phyloP scores from a whole-genome alignment of 116 monocot species.

The Zostera marina region DNA sequence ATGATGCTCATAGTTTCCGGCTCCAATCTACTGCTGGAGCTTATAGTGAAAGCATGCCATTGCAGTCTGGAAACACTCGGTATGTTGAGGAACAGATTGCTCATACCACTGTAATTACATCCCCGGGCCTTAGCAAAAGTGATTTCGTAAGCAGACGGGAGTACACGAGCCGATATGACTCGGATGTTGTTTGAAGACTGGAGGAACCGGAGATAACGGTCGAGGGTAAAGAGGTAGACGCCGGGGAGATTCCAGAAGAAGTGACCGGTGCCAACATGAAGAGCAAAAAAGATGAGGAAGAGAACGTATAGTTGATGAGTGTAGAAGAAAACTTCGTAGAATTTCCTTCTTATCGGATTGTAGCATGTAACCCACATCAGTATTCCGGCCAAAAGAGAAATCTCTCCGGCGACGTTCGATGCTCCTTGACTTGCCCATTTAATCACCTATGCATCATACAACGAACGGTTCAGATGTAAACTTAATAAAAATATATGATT shows the following conservation, averaged over 20 bases:
- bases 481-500: not conserved
- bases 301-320: slow-evolving; percentile 47
- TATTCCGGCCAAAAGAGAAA: slow-evolving; percentile 40
- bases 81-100: slow-evolving; percentile 15
- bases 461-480: too few relatives aligned
- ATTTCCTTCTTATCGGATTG: slow-evolving; percentile 42
- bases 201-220: slow-evolving; percentile 54
- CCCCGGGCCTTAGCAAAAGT: slow-evolving; percentile 56
- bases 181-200: slow-evolving; percentile 31
- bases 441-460: slow-evolving; percentile 21
- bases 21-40: slow-evolving; percentile 32
- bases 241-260: slow-evolving; percentile 42
- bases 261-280: slow-evolving; percentile 38
- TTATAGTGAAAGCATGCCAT: slow-evolving; percentile 24
- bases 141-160: slow-evolving; percentile 43
- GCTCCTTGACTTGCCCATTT: slow-evolving; percentile 28
- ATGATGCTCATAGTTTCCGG: slow-evolving; percentile 46
- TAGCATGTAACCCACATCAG: slow-evolving; percentile 43
- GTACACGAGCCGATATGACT: slow-evolving; percentile 52
- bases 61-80: slow-evolving; percentile 17
- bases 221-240: slow-evolving; percentile 55
- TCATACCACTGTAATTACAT: slow-evolving; percentile 2
- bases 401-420: slow-evolving; percentile 52
- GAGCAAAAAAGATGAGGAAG: slow-evolving; percentile 47
- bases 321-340: slow-evolving; percentile 81